phyloP scores from a whole-genome alignment of 305 asterid genomes.

The Salvia sclarea region DNA sequence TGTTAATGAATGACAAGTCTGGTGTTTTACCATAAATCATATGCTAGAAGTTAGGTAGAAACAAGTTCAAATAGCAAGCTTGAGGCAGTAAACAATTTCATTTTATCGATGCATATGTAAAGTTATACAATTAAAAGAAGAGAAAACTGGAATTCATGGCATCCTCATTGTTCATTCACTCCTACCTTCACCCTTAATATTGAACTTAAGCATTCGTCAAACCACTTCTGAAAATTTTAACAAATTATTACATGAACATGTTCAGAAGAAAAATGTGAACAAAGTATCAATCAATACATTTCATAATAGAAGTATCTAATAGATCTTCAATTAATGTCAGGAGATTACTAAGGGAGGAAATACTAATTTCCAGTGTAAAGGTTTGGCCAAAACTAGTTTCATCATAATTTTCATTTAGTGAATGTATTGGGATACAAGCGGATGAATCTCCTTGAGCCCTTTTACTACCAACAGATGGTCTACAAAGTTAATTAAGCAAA shows the following conservation, averaged over 20 bases:
- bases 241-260: background rate
- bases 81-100: slow-evolving; percentile 3
- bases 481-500: background rate
- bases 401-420: background rate
- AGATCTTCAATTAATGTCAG: background rate
- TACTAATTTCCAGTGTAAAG: background rate
- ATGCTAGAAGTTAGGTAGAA: background rate
- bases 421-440: background rate
- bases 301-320: background rate
- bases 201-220: background rate
- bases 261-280: background rate
- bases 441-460: background rate
- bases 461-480: background rate
- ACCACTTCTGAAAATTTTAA: background rate
- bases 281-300: background rate
- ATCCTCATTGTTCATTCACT: background rate
- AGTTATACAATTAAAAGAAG: background rate
- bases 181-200: slow-evolving; percentile 9
- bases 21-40: background rate
- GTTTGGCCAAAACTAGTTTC: background rate
- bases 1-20: background rate
- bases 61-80: background rate
- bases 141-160: background rate
- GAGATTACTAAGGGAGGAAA: background rate
- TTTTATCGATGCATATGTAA: background rate